phyloP scores from a whole-genome alignment of 495 filamentous ascomycete genomes.

The Diplogelasinospora grovesii region DNA sequence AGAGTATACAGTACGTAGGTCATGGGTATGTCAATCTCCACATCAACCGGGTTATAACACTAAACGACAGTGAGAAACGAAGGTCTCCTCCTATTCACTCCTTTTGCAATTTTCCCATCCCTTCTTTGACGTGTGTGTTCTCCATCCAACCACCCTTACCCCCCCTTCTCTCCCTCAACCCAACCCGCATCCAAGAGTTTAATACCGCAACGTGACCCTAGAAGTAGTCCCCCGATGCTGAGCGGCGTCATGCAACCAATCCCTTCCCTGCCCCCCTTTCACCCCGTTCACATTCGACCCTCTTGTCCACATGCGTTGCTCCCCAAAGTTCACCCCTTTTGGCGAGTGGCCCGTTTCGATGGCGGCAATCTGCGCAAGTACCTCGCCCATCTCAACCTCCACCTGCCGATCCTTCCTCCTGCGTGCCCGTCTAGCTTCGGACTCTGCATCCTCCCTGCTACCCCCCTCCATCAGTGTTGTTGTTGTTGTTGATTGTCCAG shows the following conservation, averaged over 20 bases:
- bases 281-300: background rate
- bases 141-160: background rate
- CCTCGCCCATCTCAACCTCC: conserved; percentile 10
- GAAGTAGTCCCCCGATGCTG: conserved; percentile 8
- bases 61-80: too few relatives aligned
- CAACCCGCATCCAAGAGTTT: too few relatives aligned
- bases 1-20: too few relatives aligned
- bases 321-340: conserved; percentile 4
- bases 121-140: too few relatives aligned
- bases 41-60: too few relatives aligned
- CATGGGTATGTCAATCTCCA: too few relatives aligned
- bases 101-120: too few relatives aligned
- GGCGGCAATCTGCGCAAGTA: conserved; percentile 18
- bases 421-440: conserved; percentile 8
- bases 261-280: conserved; percentile 3
- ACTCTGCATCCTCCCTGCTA: conserved; percentile 16
- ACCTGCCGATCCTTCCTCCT: conserved; percentile 13
- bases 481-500: background rate
- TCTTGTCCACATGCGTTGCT: conserved; percentile 14
- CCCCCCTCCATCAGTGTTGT: background rate
- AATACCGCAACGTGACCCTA: conserved; percentile 18
- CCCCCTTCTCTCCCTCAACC: background rate
- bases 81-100: too few relatives aligned
- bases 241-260: conserved; percentile 13
- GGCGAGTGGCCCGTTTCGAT: conserved; percentile 12